These are phyloP conservation scores for Echium plantagineum DNA, from an alignment of 257 asterid genomes.

Conservation along the genomic window DNA sequence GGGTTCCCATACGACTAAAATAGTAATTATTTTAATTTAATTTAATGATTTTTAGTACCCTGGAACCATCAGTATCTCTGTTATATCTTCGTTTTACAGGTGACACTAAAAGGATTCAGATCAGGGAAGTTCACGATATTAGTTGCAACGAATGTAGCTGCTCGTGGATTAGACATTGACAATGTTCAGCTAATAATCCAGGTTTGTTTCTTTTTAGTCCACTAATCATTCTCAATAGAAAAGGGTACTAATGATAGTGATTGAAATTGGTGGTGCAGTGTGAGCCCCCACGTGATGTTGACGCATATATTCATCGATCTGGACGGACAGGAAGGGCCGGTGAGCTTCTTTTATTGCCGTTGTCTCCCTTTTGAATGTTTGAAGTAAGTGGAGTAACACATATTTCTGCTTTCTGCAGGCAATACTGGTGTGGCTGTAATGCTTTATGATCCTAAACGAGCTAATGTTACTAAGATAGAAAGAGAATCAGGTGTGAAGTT, in stretches of 20 bases:
- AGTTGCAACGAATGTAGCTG: constrained; percentile 97
- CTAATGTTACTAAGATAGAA: constrained; percentile 77
- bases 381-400: constrained; percentile 6
- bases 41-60: no score
- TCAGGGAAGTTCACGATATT: constrained; percentile 74
- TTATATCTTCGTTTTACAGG: constrained; percentile 30
- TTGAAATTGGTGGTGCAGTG: constrained; percentile 36
- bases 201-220: constrained; percentile 31
- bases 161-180: constrained; percentile 93
- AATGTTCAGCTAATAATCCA: constrained; percentile 94
- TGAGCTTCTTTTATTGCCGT: constrained; percentile 16
- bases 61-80: no score
- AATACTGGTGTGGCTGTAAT: constrained; percentile 86
- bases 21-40: no score
- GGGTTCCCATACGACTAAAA: no score
- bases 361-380: constrained; percentile 4
- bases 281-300: constrained; percentile 96
- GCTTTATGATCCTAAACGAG: constrained; percentile 90
- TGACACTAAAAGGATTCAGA: constrained; percentile 78
- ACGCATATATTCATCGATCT: constrained; percentile 96
- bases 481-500: constrained; percentile 93
- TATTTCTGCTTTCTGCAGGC: constrained; percentile 31
- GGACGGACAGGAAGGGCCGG: constrained; percentile 99
- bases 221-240: not conserved
- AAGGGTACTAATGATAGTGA: constrained; percentile 7